phyloP scores from a whole-genome alignment of 257 asterid species.

The Przewalskia tangutica region DNA sequence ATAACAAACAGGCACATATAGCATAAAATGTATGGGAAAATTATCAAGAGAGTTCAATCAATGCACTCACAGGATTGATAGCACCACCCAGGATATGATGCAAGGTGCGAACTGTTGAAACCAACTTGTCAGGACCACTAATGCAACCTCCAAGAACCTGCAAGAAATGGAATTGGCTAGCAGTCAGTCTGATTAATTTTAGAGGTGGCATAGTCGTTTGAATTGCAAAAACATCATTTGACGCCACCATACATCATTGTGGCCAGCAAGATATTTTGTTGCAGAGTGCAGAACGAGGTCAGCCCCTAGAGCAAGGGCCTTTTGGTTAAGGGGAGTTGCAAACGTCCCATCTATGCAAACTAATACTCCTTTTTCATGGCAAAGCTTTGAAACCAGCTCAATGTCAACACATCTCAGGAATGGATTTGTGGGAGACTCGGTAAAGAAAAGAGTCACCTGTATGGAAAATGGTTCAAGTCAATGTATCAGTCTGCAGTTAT shows the following conservation, averaged over 20 bases:
- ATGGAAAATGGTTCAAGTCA: constrained; percentile 12
- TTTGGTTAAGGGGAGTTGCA: constrained; percentile 93
- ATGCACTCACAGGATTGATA: constrained; percentile 68
- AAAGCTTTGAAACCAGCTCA: constrained; percentile 77
- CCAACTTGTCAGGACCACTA: constrained; percentile 74
- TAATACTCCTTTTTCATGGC: constrained; percentile 79
- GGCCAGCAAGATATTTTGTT: constrained; percentile 83
- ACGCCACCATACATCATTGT: constrained; percentile 61
- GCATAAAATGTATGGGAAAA: background rate
- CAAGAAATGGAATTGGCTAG: background rate
- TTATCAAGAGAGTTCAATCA: background rate
- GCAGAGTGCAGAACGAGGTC: constrained; percentile 86
- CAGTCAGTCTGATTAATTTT: background rate
- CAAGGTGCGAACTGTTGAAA: constrained; percentile 62
- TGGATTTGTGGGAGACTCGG: constrained; percentile 94
- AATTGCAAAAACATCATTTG: background rate
- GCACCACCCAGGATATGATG: constrained; percentile 92
- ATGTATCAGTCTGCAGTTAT: background rate
- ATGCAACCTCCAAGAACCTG: constrained; percentile 88
- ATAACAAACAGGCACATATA: background rate
- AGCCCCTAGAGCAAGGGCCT: constrained; percentile 88
- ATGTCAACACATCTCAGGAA: constrained; percentile 89
- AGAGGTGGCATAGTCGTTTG: background rate
- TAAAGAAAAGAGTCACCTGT: constrained; percentile 78
- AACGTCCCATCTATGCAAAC: constrained; percentile 85